These are phyloP conservation scores for Colletotrichum orchidophilum DNA, from an alignment of 2,329 filamentous ascomycete genomes.

Conservation along the genomic window DNA sequence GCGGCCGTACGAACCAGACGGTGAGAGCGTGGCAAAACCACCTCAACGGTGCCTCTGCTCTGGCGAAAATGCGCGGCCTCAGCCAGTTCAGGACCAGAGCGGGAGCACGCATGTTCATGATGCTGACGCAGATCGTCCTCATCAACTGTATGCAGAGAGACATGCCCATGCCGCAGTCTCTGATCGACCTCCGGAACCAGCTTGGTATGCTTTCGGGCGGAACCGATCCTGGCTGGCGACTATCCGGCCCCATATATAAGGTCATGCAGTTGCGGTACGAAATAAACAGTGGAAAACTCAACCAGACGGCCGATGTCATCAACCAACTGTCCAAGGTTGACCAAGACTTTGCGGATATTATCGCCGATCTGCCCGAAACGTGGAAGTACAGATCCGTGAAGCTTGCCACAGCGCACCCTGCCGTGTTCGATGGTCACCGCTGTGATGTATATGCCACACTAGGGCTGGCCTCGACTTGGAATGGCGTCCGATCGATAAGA, in stretches of 20 bases:
- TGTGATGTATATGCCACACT: constrained; percentile 59
- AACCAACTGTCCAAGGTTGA: constrained; percentile 51
- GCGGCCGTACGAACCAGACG: constrained; percentile 55
- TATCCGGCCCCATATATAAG: constrained; percentile 55
- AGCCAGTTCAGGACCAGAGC: constrained; percentile 55
- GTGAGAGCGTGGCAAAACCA: constrained; percentile 63
- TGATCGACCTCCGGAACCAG: constrained; percentile 56
- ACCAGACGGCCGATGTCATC: constrained; percentile 46
- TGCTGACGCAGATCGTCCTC: constrained; percentile 60
- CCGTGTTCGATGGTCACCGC: constrained; percentile 48
- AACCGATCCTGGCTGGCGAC: constrained; percentile 51
- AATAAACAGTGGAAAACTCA: constrained; percentile 50
- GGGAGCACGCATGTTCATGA: constrained; percentile 62
- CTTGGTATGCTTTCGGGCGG: constrained; percentile 48
- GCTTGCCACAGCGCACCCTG: constrained; percentile 49
- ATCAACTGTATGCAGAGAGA: constrained; percentile 62
- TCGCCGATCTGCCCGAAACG: constrained; percentile 48
- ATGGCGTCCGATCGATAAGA: constrained; percentile 55
- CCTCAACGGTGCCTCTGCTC: constrained; percentile 60
- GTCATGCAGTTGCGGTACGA: constrained; percentile 58
- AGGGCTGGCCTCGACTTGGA: constrained; percentile 58
- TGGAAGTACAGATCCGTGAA: constrained; percentile 55
- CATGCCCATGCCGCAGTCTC: constrained; percentile 56
- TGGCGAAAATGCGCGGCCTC: constrained; percentile 59
- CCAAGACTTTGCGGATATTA: constrained; percentile 51